These are phyloP conservation scores for Leishmania major DNA, from an alignment of 208 protist genomes.

Conservation along the genomic window DNA sequence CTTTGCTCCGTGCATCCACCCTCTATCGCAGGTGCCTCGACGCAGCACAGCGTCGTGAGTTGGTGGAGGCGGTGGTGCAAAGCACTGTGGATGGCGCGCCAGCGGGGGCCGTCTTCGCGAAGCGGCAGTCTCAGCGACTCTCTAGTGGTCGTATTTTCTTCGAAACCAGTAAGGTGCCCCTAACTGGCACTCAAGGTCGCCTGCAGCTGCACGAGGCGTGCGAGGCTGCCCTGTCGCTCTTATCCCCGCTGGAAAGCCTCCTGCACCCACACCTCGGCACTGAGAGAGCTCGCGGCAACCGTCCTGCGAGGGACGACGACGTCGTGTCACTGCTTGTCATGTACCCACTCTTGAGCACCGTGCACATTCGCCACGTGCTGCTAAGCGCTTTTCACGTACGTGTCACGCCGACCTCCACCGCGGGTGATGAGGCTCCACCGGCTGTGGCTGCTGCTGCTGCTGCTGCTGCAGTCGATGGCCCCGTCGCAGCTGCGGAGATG, in stretches of 20 bases:
- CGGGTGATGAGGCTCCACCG: background rate
- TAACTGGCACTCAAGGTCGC: conserved; percentile 15
- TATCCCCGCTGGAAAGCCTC: conserved; percentile 14
- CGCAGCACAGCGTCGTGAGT: conserved; percentile 10
- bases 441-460: background rate
- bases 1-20: conserved; percentile 40
- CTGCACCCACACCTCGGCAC: background rate
- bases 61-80: conserved; percentile 31
- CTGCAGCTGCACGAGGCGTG: conserved; percentile 35
- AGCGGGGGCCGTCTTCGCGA: background rate
- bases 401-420: background rate
- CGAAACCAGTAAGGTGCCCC: background rate
- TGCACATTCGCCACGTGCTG: conserved; percentile 45
- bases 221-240: conserved; percentile 38
- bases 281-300: background rate
- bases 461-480: background rate
- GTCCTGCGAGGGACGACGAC: background rate
- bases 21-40: conserved; percentile 25
- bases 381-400: conserved; percentile 37
- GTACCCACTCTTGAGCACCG: conserved; percentile 45
- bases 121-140: background rate
- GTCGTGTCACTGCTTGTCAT: conserved; percentile 27
- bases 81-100: conserved; percentile 6
- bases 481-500: background rate
- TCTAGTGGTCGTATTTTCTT: background rate